phyloP scores from a whole-genome alignment of 371 early-diverging fungal species.

The Mucor saturninus region DNA sequence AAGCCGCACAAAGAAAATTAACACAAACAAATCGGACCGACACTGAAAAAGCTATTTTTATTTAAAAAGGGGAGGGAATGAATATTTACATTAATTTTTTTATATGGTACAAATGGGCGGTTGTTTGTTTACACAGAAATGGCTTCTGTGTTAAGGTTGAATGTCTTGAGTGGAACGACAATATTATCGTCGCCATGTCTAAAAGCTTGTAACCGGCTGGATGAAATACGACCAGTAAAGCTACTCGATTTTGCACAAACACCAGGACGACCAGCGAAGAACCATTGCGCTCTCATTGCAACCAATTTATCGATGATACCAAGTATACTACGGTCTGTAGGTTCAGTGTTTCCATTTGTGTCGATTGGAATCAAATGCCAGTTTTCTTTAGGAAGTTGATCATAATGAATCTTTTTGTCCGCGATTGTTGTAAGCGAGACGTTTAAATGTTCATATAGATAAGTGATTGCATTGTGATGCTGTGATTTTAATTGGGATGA shows the following conservation, averaged over 20 bases:
- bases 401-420: conserved; percentile 47
- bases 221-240: conserved; percentile 44
- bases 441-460: conserved; percentile 41
- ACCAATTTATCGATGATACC: conserved; percentile 55
- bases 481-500: conserved; percentile 32
- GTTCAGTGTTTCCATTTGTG: conserved; percentile 13
- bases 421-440: conserved; percentile 31
- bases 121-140: neutral
- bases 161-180: conserved; percentile 19
- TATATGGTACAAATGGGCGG: too few relatives aligned
- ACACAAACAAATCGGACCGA: too few relatives aligned
- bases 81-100: too few relatives aligned
- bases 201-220: conserved; percentile 17
- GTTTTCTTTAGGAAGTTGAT: conserved; percentile 80
- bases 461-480: conserved; percentile 46
- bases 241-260: conserved; percentile 49
- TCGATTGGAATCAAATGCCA: conserved; percentile 47
- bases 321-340: conserved; percentile 40
- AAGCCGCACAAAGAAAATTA: too few relatives aligned
- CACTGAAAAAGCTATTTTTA: too few relatives aligned
- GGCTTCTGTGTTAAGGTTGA: conserved; percentile 9
- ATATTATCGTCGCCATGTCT: conserved; percentile 19
- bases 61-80: too few relatives aligned
- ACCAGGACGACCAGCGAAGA: conserved; percentile 49
- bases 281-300: conserved; percentile 54